Base-by-base conservation (phyloP, 108 stramenopile genomes). In the Conticribra weissflogii region DNA sequence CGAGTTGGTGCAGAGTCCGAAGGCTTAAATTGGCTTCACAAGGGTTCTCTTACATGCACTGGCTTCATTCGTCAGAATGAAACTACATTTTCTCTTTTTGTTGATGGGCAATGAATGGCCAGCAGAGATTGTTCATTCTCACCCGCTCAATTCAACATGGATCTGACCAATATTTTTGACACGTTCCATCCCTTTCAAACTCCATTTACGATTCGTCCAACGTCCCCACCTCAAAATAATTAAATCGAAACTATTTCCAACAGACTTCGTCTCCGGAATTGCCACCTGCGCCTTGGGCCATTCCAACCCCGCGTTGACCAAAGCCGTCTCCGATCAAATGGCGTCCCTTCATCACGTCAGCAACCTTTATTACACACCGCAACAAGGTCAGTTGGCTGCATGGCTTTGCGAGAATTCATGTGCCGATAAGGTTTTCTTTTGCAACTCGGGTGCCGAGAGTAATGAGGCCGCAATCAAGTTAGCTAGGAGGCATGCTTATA, bases 381-480 rank as follows among this genome's bases (percentile, higher is more conserved):
- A 81, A 33, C 96, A 97, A 81, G 97, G 88, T 7, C 78, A 85
- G n/a, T 80, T 99, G 46, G 98, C 97, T 14, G 68, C 86, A 23
- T 97, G 96, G 96, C 79, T 99, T 19, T 90, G 93, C 44, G 87
- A 88, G 53, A 97, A 93, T 57, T 88, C 91, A 7, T 83, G 79
- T 66, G 91, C 90, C 25, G 95, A 97, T 66, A 97, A 96, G 85
- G 98, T 83, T 30, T 99, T 99, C 83, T 99, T 99, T 79, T 99
- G 97, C 82, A 99, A 99, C 76, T 88, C 86, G 2, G 98, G 98
- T 5, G 97, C 96, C 7, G 98, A 99, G 76, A 94, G 96, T 59
- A 98, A 97, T 68, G 98, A 99, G 82, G 98, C 91, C 0, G 97
- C 96, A 24, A 95, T 99, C 63, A 99, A 99, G 79, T 75, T 94